phyloP scores from a whole-genome alignment of 2,329 filamentous ascomycete species.

The Basipetospora chlamydospora region DNA sequence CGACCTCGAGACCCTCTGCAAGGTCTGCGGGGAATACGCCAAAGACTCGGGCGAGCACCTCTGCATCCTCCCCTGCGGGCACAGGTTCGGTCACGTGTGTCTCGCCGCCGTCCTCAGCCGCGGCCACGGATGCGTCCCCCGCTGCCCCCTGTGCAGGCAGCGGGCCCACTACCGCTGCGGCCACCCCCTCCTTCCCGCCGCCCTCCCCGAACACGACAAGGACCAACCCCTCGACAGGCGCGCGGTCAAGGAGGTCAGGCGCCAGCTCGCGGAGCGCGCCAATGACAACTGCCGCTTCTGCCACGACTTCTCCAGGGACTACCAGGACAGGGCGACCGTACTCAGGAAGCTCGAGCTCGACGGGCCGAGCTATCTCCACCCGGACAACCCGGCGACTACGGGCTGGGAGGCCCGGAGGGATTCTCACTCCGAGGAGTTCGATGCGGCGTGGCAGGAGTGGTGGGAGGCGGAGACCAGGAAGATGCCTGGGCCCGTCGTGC shows the following conservation, averaged over 20 bases:
- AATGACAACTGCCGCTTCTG: neutral
- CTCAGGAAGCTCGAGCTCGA: neutral
- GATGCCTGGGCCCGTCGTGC: no score
- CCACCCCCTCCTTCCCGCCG: neutral
- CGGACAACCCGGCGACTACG: no score
- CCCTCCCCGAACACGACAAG: no score
- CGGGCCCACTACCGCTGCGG: neutral
- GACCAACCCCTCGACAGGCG: no score
- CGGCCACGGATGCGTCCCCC: neutral
- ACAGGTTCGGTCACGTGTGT: constrained; percentile 5
- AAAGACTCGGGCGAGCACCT: neutral
- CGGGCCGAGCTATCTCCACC: no score
- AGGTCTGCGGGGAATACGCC: neutral
- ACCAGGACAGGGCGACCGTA: neutral
- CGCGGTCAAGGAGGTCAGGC: neutral
- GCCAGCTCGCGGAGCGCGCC: neutral
- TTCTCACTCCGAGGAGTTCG: neutral
- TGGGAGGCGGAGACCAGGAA: neutral
- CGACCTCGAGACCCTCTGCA: neutral
- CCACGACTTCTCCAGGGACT: neutral
- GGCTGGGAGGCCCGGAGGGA: neutral
- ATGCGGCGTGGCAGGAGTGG: neutral
- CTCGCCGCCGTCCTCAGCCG: neutral
- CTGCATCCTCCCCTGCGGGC: constrained; percentile 3
- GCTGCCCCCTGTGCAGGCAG: neutral